Evolutionary conservation across 2,329 filamentous ascomycete genomes (phyloP), one percentile per base, ranked within the genome.

Genomic region (Xylaria sp.): DNA sequence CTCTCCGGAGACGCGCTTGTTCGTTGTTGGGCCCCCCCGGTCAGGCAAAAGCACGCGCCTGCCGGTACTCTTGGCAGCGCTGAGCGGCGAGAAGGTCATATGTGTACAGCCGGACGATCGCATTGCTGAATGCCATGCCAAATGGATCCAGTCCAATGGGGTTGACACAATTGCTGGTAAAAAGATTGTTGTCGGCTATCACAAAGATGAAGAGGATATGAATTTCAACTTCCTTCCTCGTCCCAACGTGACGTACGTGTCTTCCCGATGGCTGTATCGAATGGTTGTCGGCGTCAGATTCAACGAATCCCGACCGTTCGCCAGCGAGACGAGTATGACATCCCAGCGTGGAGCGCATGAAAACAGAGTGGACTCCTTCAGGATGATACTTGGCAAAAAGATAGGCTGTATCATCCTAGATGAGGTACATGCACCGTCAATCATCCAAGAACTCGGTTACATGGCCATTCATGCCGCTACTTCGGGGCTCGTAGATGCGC

Each of bases 31-130:
- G 4, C 59, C 59, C 3, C 4, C 59, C 1, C n/a, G 46, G 11
- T 51, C 59, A 0, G 59, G 59, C 44, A 61, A 61, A 15, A 61
- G 44, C 17, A 61, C 59, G n/a, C 59, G 59, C 2, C 31, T 61
- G 1, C 59, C 59, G 11, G 5, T 53, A 6, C 17, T 61, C 9
- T 26, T 61, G 11, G 11, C 59, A 4, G 31, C 31, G 3, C 15
- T 51, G n/a, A 61, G 31, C n/a, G 33, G 13, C 7, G 53, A 40
- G 31, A 36, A 26, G 20, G 46, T 61, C 33, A 40, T 61, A 10
- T 51, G 46, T 28, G 44, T 51, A 3, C 59, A 61, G 23, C 59
- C 59, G 23, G 46, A 61, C 15, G 59, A 51, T 51, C 36, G 59
- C 23, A 6, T 36, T 6, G 44, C 59, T 13, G 20, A 48, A 26